Percentiles rank a stretch among this genome's conserved stretches.
Conservation (phyloP, 2,329 filamentous ascomycete species). For the Ophiostoma novo-ulmi region DNA sequence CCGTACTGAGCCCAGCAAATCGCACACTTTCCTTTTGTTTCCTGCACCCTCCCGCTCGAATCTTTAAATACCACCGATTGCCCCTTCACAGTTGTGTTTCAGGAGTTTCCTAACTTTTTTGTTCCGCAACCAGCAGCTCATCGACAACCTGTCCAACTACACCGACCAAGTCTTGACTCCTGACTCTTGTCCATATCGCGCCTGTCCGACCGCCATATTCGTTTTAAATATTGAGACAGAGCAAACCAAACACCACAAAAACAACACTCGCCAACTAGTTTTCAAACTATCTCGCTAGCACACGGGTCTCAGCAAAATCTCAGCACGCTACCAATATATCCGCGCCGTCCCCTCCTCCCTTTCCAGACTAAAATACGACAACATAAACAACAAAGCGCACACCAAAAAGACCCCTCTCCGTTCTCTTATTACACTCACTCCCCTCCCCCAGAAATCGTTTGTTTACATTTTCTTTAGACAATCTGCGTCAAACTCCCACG, state of each 20-base stretch:
- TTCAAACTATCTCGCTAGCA: conserved; percentile 7
- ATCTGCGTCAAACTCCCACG: conserved; percentile 6
- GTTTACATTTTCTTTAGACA: conserved; percentile 16
- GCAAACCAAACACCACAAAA: neutral
- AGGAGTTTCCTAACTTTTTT: conserved; percentile 1
- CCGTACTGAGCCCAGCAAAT: conserved; percentile 12
- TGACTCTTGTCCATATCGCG: neutral
- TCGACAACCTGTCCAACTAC: neutral
- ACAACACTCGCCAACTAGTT: conserved; percentile 2
- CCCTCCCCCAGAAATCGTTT: neutral
- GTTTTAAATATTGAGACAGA: neutral
- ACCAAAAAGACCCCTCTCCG: conserved; percentile 5
- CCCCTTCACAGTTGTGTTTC: conserved; percentile 1
- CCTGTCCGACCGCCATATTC: neutral
- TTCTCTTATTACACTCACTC: conserved; percentile 4
- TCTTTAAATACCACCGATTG: conserved; percentile 15
- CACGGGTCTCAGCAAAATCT: neutral
- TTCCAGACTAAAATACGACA: conserved; percentile 14
- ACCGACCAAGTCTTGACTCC: neutral
- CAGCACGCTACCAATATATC: conserved; percentile 8
- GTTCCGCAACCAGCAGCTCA: neutral
- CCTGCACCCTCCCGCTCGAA: conserved; percentile 10
- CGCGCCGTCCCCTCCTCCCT: conserved; percentile 15
- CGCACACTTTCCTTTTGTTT: neutral
- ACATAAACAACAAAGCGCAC: conserved; percentile 3